Base-by-base conservation (phyloP, 1,284 basidiomycete species). In the Coriolopsis trogii region DNA sequence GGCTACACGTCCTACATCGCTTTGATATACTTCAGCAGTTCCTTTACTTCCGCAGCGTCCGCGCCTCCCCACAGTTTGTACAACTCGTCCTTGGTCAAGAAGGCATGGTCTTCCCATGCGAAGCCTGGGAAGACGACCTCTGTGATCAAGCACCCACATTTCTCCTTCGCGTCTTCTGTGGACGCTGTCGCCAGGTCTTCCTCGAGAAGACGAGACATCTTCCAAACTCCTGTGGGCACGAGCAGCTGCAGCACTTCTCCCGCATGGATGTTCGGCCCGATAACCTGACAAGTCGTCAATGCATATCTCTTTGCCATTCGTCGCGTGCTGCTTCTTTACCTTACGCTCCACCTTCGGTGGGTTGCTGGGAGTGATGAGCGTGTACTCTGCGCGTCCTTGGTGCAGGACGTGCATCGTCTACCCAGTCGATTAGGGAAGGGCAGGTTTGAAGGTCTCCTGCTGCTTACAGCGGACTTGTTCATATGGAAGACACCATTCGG, bases 341-440 rank as follows among this genome's bases (percentile, higher is more conserved):
- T 69, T 70, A 37, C 62, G 70, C 58, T 77, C 74, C 28, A 78
- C 61, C 12, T 54, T 66, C 0, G 72, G 69, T 3, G 70, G 70
- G 24, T 44, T 67, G 8, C 60, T 62, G 0, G 70, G 69, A 3
- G 63, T 61, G 30, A 80, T 75, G 34, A 81, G 68, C 1, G 74
- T 79, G 61, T 81, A 80, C 49, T 74, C 71, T 1, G 72, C 74
- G 5, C 77, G 72, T 2, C 77, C 78, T 46, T 76, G 72, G 56
- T 81, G 78, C 12, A 73, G 69, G 18, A 76, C 69, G 54, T 80
- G 78, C 65, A 78, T 76, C 3, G 75, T 80, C 77, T 80, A 23
- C 3, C 15, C 20, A 20, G 33, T 18, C 23, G 23, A 15, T 34
- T n/a, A 23, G 15, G 10, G 13, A 7, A 16, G 12, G 24, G 25